Percentiles rank a stretch among this genome's conserved stretches.
Conservation (phyloP, 2,329 filamentous ascomycete species). For the Trichoderma oligosporum region DNA sequence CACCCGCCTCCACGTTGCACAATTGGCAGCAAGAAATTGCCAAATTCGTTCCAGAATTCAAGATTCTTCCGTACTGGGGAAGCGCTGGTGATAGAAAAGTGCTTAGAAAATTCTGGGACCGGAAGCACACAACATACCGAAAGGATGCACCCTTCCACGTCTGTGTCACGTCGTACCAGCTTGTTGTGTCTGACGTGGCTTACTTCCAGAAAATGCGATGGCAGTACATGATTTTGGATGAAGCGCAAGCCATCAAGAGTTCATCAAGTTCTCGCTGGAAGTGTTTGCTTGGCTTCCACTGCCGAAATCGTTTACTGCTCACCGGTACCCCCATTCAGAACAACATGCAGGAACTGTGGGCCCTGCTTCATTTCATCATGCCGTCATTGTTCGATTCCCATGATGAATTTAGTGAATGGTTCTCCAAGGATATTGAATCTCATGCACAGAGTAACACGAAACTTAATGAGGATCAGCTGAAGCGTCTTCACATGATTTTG, state of each 20-base stretch:
- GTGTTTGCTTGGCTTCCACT: conserved; percentile 87
- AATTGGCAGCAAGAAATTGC: conserved; percentile 99
- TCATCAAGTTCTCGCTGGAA: conserved; percentile 97
- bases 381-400: conserved; percentile 95
- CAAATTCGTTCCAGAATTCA: conserved; percentile 89
- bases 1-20: conserved; percentile 91
- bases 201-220: conserved; percentile 99
- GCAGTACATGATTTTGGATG: conserved; percentile 99
- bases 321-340: conserved; percentile 99
- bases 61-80: conserved; percentile 97
- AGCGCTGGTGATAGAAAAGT: conserved; percentile 92
- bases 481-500: conserved; percentile 95
- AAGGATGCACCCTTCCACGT: conserved; percentile 94
- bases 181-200: conserved; percentile 91
- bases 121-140: conserved; percentile 93
- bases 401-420: conserved; percentile 91
- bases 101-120: conserved; percentile 97
- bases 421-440: conserved; percentile 94
- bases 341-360: conserved; percentile 99
- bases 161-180: conserved; percentile 91
- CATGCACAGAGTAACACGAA: conserved; percentile 99
- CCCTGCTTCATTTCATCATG: conserved; percentile 98
- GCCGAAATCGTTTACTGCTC: conserved; percentile 85
- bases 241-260: conserved; percentile 98
- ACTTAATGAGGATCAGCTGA: conserved; percentile 95